Conservation (phyloP, 371 early-diverging fungal species). For the Mucor circinelloides region DNA sequence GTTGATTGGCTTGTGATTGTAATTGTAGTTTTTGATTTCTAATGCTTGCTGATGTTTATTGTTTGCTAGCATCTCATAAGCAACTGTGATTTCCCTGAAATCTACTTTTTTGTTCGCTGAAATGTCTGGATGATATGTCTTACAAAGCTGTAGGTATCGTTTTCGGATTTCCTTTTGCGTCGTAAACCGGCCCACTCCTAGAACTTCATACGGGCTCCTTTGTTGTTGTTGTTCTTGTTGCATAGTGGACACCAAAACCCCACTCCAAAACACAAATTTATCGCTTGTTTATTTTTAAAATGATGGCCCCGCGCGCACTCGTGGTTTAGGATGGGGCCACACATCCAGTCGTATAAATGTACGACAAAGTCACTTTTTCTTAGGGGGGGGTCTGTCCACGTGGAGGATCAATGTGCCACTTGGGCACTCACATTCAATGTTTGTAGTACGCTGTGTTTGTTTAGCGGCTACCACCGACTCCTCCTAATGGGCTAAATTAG, state of each 20-base stretch:
- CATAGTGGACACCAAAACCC: not conserved
- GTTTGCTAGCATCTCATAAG: slow-evolving; percentile 28
- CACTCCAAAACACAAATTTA: not conserved
- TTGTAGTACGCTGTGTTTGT: not conserved
- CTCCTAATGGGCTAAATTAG: too few species aligned
- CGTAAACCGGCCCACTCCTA: slow-evolving; percentile 27
- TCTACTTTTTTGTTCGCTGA: slow-evolving; percentile 3
- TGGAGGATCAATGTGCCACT: not conserved
- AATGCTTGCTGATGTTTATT: slow-evolving; percentile 13
- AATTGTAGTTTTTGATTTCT: not conserved
- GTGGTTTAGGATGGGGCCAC: slow-evolving; percentile 2
- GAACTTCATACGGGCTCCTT: slow-evolving; percentile 30
- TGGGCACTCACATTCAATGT: not conserved
- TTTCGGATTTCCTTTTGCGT: slow-evolving; percentile 35
- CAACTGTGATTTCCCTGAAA: slow-evolving; percentile 32
- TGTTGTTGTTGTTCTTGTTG: slow-evolving; percentile 12
- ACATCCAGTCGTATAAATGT: not conserved
- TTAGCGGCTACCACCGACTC: too few species aligned
- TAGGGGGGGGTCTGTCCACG: not conserved
- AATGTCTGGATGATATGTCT: slow-evolving; percentile 35
- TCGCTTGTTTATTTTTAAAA: not conserved
- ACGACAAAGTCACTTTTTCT: not conserved
- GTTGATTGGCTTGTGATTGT: slow-evolving; percentile 5
- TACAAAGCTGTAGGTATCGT: slow-evolving; percentile 36
- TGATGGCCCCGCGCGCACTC: not conserved